A percentile compares a stretch with the other conserved stretches of the same genome.
Evolutionary conservation across 164 flowering plant genomes (phyloP).

Genomic region (Berberis vulgaris): DNA sequence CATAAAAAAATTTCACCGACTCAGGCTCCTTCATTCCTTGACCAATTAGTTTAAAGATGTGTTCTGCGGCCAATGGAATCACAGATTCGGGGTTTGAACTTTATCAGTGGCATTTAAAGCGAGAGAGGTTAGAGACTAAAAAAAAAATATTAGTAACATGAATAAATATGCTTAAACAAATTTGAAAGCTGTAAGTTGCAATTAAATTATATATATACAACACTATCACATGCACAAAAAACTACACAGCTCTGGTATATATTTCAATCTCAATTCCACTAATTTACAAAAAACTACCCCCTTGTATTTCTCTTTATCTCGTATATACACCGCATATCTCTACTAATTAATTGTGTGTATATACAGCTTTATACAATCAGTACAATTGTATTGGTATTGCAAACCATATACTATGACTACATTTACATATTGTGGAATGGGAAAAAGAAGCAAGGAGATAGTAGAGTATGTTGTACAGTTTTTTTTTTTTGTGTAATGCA

Average conservation of each 20-base stretch:
- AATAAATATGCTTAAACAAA: too few species aligned
- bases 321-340: background rate
- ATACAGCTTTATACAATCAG: conserved; percentile 63
- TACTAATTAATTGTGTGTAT: background rate
- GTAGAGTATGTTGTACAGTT: conserved; percentile 13
- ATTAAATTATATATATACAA: too few species aligned
- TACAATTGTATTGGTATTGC: conserved; percentile 59
- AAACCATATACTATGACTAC: conserved; percentile 69
- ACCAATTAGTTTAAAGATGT: too few species aligned
- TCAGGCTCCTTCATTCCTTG: too few species aligned
- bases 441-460: conserved; percentile 2
- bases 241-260: conserved; percentile 81
- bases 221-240: too few species aligned
- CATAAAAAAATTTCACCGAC: too few species aligned
- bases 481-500: background rate
- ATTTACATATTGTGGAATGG: conserved; percentile 33
- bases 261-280: background rate
- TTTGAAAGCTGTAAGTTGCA: too few species aligned
- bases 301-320: background rate
- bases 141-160: too few species aligned
- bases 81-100: too few species aligned
- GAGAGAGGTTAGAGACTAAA: too few species aligned
- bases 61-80: too few species aligned
- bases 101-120: too few species aligned
- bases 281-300: background rate